Evolutionary conservation across 176 grass and related monocot genomes (phyloP), one percentile per base, ranked within the genome.

Genomic region (Triticum timopheevii): DNA sequence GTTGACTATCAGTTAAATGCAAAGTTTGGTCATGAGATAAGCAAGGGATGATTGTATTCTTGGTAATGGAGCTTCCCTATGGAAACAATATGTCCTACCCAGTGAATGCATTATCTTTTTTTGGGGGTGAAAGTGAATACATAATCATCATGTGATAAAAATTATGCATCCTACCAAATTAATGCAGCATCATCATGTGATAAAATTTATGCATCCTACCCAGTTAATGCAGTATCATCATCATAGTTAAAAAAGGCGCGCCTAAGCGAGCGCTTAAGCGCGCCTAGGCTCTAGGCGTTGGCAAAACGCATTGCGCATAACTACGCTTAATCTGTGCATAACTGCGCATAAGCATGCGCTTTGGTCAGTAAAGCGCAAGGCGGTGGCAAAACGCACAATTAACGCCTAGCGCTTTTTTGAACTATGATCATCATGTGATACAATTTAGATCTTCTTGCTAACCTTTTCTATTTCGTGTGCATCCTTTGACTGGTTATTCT

Each of bases 401-500:
- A 28, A 28, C 28, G 28, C 28, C 28, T 28, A 28, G 28, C 28
- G 28, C 28, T 28, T 28, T 28, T 28, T 28, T 28, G 28, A 28
- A 28, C 28, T 28, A 28, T 28, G 28, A 28, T 13, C 13, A 67
- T 68, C 49, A 71, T 71, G 35, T 20, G 35, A 23, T 73, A 54
- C 75, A 78, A 65, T 16, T 58, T 76, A 50, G n/a, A 38, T 2
- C 42, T 75, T 61, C 64, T 70, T 89, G 33, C 56, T 63, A 85
- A 76, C n/a, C 64, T 85, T 38, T 86, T 38, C 12, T 67, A 17
- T 77, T 77, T 28, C 50, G 8, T 10, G 11, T 59, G 6, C 49
- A 13, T 70, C 15, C 19, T 56, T 79, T 79, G 42, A 50, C 78
- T 84, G 76, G 56, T 68, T 19, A 82, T 79, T 69, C 13, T 87